phyloP scores from a whole-genome alignment of 768 basidiomycete species.

The Mycena vulgaris region DNA sequence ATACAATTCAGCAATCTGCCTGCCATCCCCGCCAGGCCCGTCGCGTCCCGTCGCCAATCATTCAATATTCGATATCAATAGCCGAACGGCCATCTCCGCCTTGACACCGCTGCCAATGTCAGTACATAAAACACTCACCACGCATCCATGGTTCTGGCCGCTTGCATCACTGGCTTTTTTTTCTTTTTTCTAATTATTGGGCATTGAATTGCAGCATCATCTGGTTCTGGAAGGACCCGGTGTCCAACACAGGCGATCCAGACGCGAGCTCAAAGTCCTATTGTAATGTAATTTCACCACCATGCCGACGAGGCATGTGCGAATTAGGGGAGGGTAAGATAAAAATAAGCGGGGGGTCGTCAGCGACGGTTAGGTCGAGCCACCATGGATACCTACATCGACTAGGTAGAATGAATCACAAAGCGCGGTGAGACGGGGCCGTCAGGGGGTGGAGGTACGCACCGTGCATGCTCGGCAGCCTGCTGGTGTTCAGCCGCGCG shows the following conservation, averaged over 20 bases:
- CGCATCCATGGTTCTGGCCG: neutral
- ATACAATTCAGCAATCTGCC: neutral
- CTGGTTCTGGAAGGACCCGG: constrained; percentile 27
- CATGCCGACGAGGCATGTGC: constrained; percentile 8
- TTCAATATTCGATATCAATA: neutral
- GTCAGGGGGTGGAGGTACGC: constrained; percentile 34
- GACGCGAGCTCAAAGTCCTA: constrained; percentile 55
- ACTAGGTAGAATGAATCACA: constrained; percentile 42
- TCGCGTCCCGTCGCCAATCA: neutral
- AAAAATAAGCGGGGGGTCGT: constrained; percentile 26
- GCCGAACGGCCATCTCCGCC: constrained; percentile 22
- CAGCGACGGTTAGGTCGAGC: constrained; percentile 40
- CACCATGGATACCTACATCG: constrained; percentile 65
- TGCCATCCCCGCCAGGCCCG: neutral
- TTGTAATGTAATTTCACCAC: constrained; percentile 31
- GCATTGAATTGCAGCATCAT: constrained; percentile 39
- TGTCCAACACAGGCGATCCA: constrained; percentile 50
- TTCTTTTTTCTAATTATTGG: neutral
- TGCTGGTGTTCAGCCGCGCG: constrained; percentile 86
- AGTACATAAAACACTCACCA: constrained; percentile 13
- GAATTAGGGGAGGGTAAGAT: constrained; percentile 31
- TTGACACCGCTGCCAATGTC: constrained; percentile 23
- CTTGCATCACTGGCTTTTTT: constrained; percentile 8
- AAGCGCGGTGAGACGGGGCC: neutral
- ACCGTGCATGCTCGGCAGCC: constrained; percentile 90